A percentile compares a stretch with the other conserved stretches of the same genome.
These are phyloP conservation scores for Setaria viridis DNA, from an alignment of 202 grass and related monocot species.

Conservation along the genomic window DNA sequence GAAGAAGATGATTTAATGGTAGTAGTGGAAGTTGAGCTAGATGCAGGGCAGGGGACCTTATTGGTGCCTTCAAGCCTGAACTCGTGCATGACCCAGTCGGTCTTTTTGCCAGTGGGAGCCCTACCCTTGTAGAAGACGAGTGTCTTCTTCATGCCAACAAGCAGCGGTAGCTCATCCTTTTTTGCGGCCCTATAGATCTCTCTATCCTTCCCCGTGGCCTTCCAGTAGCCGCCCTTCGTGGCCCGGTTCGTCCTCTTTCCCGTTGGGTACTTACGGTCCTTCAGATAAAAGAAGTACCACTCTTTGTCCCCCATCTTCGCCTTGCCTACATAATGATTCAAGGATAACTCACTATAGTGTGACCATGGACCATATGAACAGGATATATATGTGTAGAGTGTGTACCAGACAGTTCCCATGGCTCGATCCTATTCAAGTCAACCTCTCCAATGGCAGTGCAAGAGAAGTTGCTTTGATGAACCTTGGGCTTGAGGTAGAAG, in stretches of 20 bases:
- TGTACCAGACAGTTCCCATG: not conserved
- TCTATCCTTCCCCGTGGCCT: constrained; percentile 77
- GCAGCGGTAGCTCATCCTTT: not conserved
- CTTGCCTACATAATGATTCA: constrained; percentile 56
- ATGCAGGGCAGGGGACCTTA: not conserved
- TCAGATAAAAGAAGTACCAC: constrained; percentile 76
- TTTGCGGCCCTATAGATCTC: constrained; percentile 36
- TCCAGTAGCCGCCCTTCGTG: constrained; percentile 70
- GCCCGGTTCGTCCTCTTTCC: constrained; percentile 71
- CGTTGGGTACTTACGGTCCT: constrained; percentile 76
- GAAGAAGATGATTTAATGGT: not conserved
- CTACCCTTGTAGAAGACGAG: constrained; percentile 84
- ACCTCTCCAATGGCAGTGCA: constrained; percentile 39
- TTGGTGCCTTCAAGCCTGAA: constrained; percentile 55
- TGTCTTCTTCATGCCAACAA: constrained; percentile 88
- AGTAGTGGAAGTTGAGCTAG: not conserved
- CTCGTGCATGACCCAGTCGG: constrained; percentile 90
- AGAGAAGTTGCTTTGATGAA: constrained; percentile 16
- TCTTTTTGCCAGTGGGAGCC: constrained; percentile 71
- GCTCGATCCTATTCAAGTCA: constrained; percentile 55
- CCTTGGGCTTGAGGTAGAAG: constrained; percentile 56
- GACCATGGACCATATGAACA: not conserved
- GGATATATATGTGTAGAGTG: not conserved
- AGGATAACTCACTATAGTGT: not conserved
- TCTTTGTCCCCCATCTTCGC: constrained; percentile 84